These are phyloP conservation scores for Eimeria brunetti DNA, from an alignment of 169 alveolate species.

Conservation along the genomic window DNA sequence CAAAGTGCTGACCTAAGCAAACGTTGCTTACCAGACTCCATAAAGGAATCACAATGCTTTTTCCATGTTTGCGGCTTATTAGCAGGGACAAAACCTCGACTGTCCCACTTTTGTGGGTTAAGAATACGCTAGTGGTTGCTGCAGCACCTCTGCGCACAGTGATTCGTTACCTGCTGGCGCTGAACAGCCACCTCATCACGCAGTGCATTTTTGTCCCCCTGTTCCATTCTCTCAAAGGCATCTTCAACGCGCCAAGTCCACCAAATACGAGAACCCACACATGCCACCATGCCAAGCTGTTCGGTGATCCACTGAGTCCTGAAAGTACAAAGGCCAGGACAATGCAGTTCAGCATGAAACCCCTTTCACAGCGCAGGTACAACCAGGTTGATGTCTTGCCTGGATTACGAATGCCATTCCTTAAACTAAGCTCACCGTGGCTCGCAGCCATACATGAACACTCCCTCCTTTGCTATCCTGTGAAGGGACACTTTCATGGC, in stretches of 20 bases:
- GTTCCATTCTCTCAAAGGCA: constrained; percentile 93
- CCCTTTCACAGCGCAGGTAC: background rate
- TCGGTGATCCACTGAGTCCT: constrained; percentile 90
- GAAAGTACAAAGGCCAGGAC: background rate
- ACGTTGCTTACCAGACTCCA: background rate
- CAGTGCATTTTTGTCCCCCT: constrained; percentile 97
- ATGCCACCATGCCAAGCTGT: constrained; percentile 94
- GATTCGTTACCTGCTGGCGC: constrained; percentile 67
- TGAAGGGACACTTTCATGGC: constrained; percentile 93
- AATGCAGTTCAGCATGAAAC: background rate
- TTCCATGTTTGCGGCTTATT: background rate
- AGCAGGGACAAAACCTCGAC: background rate
- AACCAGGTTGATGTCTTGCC: background rate
- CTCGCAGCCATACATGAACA: constrained; percentile 92
- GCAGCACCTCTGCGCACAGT: background rate
- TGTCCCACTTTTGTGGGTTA: background rate
- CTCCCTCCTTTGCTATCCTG: constrained; percentile 90
- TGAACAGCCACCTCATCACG: constrained; percentile 86
- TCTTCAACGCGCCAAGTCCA: constrained; percentile 98
- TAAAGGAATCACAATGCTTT: background rate
- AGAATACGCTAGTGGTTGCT: background rate
- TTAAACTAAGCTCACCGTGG: constrained; percentile 81
- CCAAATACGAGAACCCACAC: constrained; percentile 94
- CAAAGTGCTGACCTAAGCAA: constrained; percentile 90
- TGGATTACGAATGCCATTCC: background rate